A percentile compares a stretch with the other conserved stretches of the same genome.
These are phyloP conservation scores for Nepenthes gracilis DNA, from an alignment of 148 eudicot species.

Conservation along the genomic window DNA sequence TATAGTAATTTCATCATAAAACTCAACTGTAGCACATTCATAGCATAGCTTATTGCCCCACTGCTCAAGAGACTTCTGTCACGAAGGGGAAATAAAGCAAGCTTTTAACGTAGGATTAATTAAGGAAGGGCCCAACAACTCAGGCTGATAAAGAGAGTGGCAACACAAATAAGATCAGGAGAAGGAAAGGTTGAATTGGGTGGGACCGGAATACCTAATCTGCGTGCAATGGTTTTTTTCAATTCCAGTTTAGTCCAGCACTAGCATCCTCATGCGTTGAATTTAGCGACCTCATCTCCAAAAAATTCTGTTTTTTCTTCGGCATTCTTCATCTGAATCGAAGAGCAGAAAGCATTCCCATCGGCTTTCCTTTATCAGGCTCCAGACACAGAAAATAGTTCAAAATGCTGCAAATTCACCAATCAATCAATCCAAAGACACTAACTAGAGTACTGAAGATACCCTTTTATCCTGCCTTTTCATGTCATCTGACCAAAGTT, in stretches of 20 bases:
- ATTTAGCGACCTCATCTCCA: constrained; percentile 22
- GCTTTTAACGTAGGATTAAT: too few relatives aligned
- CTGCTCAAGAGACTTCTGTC: neutral
- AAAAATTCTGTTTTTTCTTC: constrained; percentile 23
- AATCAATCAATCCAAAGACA: neutral
- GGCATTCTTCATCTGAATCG: constrained; percentile 8
- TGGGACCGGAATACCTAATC: constrained; percentile 20
- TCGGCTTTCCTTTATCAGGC: constrained; percentile 10
- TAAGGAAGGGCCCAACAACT: constrained; percentile 9
- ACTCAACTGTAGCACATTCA: neutral
- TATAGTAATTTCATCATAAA: constrained; percentile 1
- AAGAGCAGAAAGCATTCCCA: neutral
- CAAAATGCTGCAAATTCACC: neutral
- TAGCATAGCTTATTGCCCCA: neutral
- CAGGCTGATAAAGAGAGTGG: too few relatives aligned
- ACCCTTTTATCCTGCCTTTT: neutral
- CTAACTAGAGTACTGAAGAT: neutral
- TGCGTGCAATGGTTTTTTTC: constrained; percentile 32
- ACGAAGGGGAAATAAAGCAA: neutral
- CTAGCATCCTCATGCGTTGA: constrained; percentile 26
- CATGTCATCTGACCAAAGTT: neutral
- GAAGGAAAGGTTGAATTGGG: too few relatives aligned
- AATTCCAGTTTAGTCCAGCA: too few relatives aligned
- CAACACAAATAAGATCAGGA: too few relatives aligned
- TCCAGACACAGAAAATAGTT: neutral